Evolutionary conservation across 257 asterid species (phyloP).

Genomic region (Solanum habrochaites): DNA sequence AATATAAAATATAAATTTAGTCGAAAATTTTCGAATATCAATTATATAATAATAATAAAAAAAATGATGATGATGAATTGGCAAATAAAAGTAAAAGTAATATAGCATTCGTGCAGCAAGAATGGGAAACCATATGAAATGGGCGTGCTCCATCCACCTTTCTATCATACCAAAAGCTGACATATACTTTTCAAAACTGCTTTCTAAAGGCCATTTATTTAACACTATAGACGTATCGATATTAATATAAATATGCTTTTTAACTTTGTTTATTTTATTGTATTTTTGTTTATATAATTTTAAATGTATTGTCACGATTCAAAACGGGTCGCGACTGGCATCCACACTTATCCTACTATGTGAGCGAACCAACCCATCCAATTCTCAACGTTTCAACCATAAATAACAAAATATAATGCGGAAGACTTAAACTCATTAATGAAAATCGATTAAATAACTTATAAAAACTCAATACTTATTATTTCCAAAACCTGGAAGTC

Average conservation of each 20-base stretch:
- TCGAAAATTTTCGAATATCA: not conserved
- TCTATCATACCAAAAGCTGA: not conserved
- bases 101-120: not conserved
- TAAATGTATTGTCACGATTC: too few relatives aligned
- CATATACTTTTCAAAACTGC: not conserved
- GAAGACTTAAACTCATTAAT: too few relatives aligned
- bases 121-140: slow-evolving; percentile 4
- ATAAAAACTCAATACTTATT: too few relatives aligned
- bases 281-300: too few relatives aligned
- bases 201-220: not conserved
- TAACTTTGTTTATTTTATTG: too few relatives aligned
- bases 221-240: not conserved
- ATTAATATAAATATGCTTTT: not conserved
- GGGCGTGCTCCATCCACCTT: not conserved
- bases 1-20: not conserved
- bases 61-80: not conserved
- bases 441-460: too few relatives aligned
- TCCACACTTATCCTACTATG: too few relatives aligned
- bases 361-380: too few relatives aligned
- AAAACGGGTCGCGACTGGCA: too few relatives aligned
- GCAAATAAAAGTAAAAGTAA: not conserved
- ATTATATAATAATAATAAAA: not conserved
- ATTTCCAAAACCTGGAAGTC: too few relatives aligned
- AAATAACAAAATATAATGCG: too few relatives aligned
- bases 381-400: too few relatives aligned